Base-by-base conservation (phyloP, 2,329 filamentous ascomycete genomes). In the Fusarium veterinarium region DNA sequence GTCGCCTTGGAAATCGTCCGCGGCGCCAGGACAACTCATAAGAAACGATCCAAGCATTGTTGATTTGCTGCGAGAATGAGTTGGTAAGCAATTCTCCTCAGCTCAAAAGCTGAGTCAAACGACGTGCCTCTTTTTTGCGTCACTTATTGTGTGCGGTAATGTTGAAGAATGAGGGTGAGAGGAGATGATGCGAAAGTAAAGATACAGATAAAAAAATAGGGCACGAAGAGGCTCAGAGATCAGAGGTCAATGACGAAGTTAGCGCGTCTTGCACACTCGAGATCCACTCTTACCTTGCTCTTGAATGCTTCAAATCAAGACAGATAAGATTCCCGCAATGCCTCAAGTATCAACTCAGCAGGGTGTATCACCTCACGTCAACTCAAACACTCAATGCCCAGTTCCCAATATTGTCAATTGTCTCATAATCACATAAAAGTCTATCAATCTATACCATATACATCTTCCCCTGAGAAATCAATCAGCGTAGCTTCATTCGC, bases 401-500 rank as follows among this genome's bases (percentile, higher is more conserved):
- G 25, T 49, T 51, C 55, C 55, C 42, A 58, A 49, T 58, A 12
- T 49, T 38, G 6, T 66, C 52, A 49, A 67, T 67, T 67, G 28
- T 66, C 41, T 67, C 64, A 41, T 67, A 52, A 64, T 67, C 64
- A 49, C 66, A 35, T 65, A 40, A 37, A 52, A 52, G 13, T 64
- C 56, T 68, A 55, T 68, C 48, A 68, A 68, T 68, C 64, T 71
- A 73, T 51, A 33, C 57, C 58, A 25, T 67, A 68, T 20, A 49
- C 64, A 35, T 74, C 61, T 49, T 53, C 53, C 12, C 70, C 69
- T 5, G 72, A 67, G 64, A 74, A 74, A 45, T 74, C 70, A 45
- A 74, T 70, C 48, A 74, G 40, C 8, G 72, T 74, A 11, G 72
- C 72, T 56, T 74, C 72, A 38, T 74, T 64, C 9, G 64, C 64